These are phyloP conservation scores for Brettanomyces anomalus DNA, from an alignment of 805 yeast species.

Conservation along the genomic window DNA sequence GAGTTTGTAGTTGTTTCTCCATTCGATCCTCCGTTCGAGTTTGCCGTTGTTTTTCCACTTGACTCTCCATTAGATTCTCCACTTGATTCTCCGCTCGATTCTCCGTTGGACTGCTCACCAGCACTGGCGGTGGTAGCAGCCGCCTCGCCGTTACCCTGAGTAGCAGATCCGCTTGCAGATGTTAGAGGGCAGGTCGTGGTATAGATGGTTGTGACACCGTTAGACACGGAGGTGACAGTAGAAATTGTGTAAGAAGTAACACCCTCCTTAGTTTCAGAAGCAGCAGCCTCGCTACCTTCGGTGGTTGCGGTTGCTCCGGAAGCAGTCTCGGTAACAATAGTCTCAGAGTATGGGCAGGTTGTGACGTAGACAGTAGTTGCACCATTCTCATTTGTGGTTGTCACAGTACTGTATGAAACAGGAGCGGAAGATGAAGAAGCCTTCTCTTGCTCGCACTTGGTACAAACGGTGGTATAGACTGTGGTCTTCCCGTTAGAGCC, in stretches of 20 bases:
- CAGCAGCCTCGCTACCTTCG: no score
- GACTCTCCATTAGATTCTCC: no score
- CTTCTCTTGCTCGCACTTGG: no score
- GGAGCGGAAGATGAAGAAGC: background rate
- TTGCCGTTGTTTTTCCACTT: background rate
- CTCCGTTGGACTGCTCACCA: no score
- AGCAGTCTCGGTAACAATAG: no score
- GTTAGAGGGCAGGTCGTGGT: constrained; percentile 1
- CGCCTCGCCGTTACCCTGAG: background rate
- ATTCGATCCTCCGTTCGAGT: background rate
- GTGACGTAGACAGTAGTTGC: background rate
- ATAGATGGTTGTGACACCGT: constrained; percentile 1
- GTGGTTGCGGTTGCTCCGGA: background rate
- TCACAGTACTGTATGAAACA: background rate
- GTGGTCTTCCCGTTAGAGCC: background rate
- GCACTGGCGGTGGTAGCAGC: background rate
- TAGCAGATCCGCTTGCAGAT: background rate
- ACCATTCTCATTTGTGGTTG: constrained; percentile 1
- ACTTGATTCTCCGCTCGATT: no score
- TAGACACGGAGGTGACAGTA: background rate
- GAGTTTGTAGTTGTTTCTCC: background rate
- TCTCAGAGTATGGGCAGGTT: background rate
- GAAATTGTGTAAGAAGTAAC: background rate
- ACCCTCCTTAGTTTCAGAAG: no score
- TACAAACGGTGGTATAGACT: no score